Evolutionary conservation across 2,329 filamentous ascomycete species (phyloP), one percentile per base, ranked within the genome.

Genomic region (Verticillium tricorpus): DNA sequence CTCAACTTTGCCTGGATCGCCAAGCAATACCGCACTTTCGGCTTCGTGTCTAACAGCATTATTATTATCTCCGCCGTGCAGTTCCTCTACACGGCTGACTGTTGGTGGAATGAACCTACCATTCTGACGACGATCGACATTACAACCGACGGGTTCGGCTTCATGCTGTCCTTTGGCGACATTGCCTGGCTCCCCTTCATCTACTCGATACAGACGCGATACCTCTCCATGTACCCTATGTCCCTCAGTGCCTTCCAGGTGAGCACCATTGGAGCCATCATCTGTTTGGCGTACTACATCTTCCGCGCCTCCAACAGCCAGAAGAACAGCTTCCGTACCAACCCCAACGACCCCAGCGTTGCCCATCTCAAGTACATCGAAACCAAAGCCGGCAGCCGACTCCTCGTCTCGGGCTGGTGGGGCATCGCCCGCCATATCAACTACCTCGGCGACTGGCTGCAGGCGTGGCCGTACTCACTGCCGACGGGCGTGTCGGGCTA

Each of bases 101-200:
- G 88, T 8, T 86, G 92, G 66, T 93, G 89, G 80, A 95, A 94
- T 84, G 94, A 98, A 74, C 84, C 91, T 0, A 90, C 92, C 2
- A 90, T 97, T 65, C 79, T 97, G 66, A 97, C 93, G 1, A 97
- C 93, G 35, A 97, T 98, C 78, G 94, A 98, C 72, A 90, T 97
- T 67, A 96, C 89, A 59, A 91, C 88, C 52, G 94, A 98, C 69
- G 94, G 94, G 6, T 97, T 98, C 68, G 94, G 94, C 60, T 92
- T 92, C 79, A 98, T 98, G 94, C 83, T 98, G 37, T 82, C 91
- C 2, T 97, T 97, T 72, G 94, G 93, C 61, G 94, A 98, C 70
- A 82, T 97, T 6, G 91, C 90, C 64, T 98, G 94, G 94, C 85
- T 97, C 2, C 94, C 94, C 0, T 96, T 96, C 73, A 82, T 92